Percentiles rank a stretch among this genome's conserved stretches.
Evolutionary conservation across 148 eudicot genomes (phyloP).

Genomic region (Cornus kousa): DNA sequence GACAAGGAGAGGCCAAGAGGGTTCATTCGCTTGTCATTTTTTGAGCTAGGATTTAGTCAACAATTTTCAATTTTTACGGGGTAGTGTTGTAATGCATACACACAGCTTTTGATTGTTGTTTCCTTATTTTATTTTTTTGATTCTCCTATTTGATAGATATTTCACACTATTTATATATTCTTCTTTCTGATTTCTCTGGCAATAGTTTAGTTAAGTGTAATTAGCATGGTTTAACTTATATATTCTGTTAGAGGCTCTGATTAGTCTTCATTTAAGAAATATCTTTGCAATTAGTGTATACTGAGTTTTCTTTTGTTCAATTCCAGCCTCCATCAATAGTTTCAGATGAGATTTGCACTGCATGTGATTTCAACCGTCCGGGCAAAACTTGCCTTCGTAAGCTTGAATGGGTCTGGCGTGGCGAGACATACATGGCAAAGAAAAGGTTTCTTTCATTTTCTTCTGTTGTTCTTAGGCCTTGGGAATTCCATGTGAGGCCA

Average conservation of each 20-base stretch:
- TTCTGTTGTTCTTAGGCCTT: slow-evolving; percentile 13
- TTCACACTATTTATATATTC: not conserved
- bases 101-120: not conserved
- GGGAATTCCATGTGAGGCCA: slow-evolving; percentile 8
- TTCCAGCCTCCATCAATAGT: slow-evolving; percentile 95
- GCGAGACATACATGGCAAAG: slow-evolving; percentile 92
- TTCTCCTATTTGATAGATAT: too few relatives aligned
- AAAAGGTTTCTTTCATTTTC: slow-evolving; percentile 58
- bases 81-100: not conserved
- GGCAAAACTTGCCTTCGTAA: slow-evolving; percentile 94
- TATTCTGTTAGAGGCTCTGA: not conserved
- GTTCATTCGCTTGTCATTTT: not conserved
- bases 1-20: too few relatives aligned
- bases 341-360: slow-evolving; percentile 94
- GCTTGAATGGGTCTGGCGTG: slow-evolving; percentile 99
- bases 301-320: slow-evolving; percentile 22
- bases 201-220: not conserved
- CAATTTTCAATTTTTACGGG: not conserved
- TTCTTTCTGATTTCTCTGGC: not conserved
- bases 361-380: slow-evolving; percentile 97
- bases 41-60: not conserved
- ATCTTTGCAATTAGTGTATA: slow-evolving; percentile 3
- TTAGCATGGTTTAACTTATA: not conserved
- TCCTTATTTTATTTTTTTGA: too few relatives aligned
- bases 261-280: slow-evolving; percentile 3